phyloP scores from a whole-genome alignment of 2,329 filamentous ascomycete species.

The Fusarium metavorans region DNA sequence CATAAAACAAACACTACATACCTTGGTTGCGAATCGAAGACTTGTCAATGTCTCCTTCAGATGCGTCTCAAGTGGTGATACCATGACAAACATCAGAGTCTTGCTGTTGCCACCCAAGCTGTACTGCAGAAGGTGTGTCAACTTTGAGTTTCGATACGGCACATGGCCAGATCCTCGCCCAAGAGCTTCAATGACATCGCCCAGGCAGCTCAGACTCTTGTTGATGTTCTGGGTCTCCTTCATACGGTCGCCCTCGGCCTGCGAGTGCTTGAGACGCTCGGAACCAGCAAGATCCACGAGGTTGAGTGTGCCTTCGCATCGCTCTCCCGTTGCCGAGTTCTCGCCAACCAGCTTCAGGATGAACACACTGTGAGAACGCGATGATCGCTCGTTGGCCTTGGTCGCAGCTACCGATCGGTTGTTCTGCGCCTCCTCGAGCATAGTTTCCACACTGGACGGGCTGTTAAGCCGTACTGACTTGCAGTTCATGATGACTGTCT shows the following conservation, averaged over 20 bases:
- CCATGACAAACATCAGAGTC: slow-evolving; percentile 99
- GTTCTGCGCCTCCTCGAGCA: slow-evolving; percentile 82
- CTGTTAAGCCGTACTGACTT: slow-evolving; percentile 83
- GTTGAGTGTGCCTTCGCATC: slow-evolving; percentile 93
- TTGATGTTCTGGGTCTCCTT: slow-evolving; percentile 99
- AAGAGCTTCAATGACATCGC: slow-evolving; percentile 95
- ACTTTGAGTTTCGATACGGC: slow-evolving; percentile 95
- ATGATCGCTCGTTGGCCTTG: slow-evolving; percentile 96
- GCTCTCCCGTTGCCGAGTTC: slow-evolving; percentile 82
- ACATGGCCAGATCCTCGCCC: slow-evolving; percentile 86
- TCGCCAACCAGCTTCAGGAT: slow-evolving; percentile 82
- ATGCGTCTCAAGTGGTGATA: slow-evolving; percentile 90
- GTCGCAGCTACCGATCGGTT: slow-evolving; percentile 95
- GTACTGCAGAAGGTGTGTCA: slow-evolving; percentile 95
- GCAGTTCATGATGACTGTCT: slow-evolving; percentile 85
- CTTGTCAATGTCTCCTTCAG: slow-evolving; percentile 93
- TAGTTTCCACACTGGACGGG: slow-evolving; percentile 81
- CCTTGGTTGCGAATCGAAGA: slow-evolving; percentile 95
- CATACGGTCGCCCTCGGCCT: slow-evolving; percentile 86
- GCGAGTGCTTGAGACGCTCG: slow-evolving; percentile 88
- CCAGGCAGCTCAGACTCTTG: slow-evolving; percentile 89
- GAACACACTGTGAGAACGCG: slow-evolving; percentile 95
- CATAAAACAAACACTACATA: slow-evolving; percentile 52
- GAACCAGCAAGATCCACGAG: slow-evolving; percentile 95
- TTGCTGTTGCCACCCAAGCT: slow-evolving; percentile 95